Conservation (phyloP, 2,329 filamentous ascomycete species). For the Arthroderma uncinatum region DNA sequence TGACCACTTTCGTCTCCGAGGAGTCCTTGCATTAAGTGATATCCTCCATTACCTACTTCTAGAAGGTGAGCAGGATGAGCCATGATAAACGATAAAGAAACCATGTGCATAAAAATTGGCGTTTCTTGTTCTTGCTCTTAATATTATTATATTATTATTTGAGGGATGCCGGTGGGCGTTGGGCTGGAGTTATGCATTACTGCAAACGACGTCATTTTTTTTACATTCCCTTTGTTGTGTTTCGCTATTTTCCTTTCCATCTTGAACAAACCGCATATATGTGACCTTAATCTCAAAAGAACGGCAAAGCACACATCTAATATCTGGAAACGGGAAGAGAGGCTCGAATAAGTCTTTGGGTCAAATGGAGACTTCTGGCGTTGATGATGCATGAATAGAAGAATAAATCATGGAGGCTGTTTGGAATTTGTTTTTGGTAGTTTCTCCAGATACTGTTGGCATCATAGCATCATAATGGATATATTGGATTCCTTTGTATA, state of each 20-base stretch:
- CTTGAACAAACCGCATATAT: neutral
- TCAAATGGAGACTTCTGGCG: neutral
- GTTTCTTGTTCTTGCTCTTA: neutral
- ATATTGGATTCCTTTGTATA: neutral
- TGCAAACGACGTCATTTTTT: neutral
- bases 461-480: neutral
- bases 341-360: neutral
- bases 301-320: neutral
- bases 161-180: neutral
- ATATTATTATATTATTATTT: neutral
- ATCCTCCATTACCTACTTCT: constrained; percentile 91
- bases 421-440: neutral
- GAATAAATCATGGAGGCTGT: neutral
- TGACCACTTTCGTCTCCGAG: constrained; percentile 72
- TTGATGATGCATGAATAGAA: constrained; percentile 5
- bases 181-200: neutral
- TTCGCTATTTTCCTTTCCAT: neutral
- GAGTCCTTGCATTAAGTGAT: constrained; percentile 86
- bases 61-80: constrained; percentile 56
- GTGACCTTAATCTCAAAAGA: neutral
- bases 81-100: constrained; percentile 17
- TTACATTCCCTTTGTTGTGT: neutral
- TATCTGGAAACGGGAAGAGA: neutral
- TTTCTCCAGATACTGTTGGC: neutral
- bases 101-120: constrained; percentile 5